Evolutionary conservation across 257 asterid genomes (phyloP), one percentile per base, ranked within the genome.

Genomic region (Galeopsis tetrahit): DNA sequence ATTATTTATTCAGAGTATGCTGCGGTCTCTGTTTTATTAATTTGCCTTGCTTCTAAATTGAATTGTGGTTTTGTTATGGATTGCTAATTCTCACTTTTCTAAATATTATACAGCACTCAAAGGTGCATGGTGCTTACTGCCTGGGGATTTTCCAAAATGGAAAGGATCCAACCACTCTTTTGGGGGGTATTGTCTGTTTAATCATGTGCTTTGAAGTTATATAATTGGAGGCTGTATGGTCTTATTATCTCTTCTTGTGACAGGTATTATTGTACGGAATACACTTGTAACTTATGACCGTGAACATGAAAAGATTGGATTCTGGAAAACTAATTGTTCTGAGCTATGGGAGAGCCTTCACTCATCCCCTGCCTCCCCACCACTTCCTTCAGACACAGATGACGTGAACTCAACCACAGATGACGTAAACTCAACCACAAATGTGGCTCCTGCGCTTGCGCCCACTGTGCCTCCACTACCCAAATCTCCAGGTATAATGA

Each of bases 251-350:
- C 77, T 66, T 53, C 74, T 61, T 63, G 10, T 75, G 61, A 51
- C 87, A 95, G 99, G 98, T 72, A 92, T 95, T 44, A 53, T 95
- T 79, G 99, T 95, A 53, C 97, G 97, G 71, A 95, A 92, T 83
- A 95, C 98, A 56, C 97, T 95, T 72, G 99, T 95, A 49, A 90
- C 89, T 28, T 95, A 95, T 82, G 98, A 95, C 66, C 98, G 99
- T 68, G 93, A 86, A 67, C 90, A 90, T 80, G 98, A 92, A 77
- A 90, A 80, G 73, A 74, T 95, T 78, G 98, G 98, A 62, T 95
- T 95, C 80, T 95, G 91, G 99, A 95, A 95, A 85, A 95, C 99
- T 57, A 92, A 90, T 76, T 95, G 99, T 80, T 92, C 98, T 2
- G 90, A 88, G 81, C 87, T 95, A 66, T 95, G 99, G 99, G 88